phyloP scores from a whole-genome alignment of 2,329 filamentous ascomycete genomes.

The Beauveria sp. region DNA sequence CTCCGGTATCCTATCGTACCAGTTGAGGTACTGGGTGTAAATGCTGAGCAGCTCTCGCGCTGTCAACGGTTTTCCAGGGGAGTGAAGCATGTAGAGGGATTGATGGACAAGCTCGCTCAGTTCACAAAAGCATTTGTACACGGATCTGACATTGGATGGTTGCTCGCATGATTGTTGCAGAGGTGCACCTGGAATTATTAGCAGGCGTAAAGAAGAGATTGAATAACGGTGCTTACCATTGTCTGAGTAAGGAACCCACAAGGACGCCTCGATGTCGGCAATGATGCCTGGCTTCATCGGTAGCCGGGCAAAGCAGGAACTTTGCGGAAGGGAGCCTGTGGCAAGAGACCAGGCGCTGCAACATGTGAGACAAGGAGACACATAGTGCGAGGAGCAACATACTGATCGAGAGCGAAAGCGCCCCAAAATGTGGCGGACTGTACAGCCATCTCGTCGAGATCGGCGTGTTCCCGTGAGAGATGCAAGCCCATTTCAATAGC shows the following conservation, averaged over 20 bases:
- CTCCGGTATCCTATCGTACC: constrained; percentile 62
- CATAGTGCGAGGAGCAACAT: constrained; percentile 25
- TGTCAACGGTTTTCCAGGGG: constrained; percentile 57
- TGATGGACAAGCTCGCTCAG: constrained; percentile 68
- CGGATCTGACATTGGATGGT: constrained; percentile 59
- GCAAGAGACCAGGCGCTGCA: constrained; percentile 57
- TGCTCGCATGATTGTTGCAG: constrained; percentile 50
- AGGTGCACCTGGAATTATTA: constrained; percentile 34
- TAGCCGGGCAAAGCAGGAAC: constrained; percentile 47
- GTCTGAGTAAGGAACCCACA: constrained; percentile 53
- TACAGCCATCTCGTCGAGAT: constrained; percentile 50
- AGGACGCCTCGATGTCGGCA: constrained; percentile 49
- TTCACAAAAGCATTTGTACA: constrained; percentile 62
- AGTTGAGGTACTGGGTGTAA: constrained; percentile 62
- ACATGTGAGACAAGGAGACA: constrained; percentile 11
- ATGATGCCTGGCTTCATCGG: constrained; percentile 55
- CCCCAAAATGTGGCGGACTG: constrained; percentile 55
- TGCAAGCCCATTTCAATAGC: constrained; percentile 67
- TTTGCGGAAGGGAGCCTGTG: constrained; percentile 53
- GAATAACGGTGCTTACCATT: constrained; percentile 37
- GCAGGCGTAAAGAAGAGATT: neutral
- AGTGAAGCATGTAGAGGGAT: constrained; percentile 64
- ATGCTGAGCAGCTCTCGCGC: constrained; percentile 54
- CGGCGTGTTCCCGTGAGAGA: constrained; percentile 38
- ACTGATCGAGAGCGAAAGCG: constrained; percentile 57